These are phyloP conservation scores for Rhododendron ferrugineum DNA, from an alignment of 148 eudicot genomes.

Conservation along the genomic window DNA sequence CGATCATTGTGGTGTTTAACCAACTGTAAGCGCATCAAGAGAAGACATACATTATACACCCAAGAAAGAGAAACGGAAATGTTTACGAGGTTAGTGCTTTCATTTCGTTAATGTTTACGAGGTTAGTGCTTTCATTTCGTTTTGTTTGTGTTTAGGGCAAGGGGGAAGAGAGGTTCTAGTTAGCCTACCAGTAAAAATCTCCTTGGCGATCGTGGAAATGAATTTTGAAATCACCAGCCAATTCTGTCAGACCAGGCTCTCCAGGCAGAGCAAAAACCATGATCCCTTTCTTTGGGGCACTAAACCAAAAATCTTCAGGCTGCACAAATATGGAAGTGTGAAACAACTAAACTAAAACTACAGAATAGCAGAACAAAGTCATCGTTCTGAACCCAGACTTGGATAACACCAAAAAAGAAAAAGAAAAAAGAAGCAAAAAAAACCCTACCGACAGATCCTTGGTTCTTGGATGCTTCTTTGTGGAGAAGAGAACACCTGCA, in stretches of 20 bases:
- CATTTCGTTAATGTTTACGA: not conserved
- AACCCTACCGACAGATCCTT: slow-evolving; percentile 78
- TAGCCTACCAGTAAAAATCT: slow-evolving; percentile 86
- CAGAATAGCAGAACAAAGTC: not conserved
- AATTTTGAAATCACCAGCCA: slow-evolving; percentile 88
- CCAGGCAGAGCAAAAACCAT: slow-evolving; percentile 98
- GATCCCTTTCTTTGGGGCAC: slow-evolving; percentile 90
- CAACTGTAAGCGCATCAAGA: slow-evolving; percentile 49
- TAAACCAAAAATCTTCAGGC: slow-evolving; percentile 98
- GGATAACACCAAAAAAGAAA: not conserved
- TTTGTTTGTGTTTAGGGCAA: not conserved
- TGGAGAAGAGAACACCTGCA: slow-evolving; percentile 83
- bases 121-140: not conserved
- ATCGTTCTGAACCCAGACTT: not conserved
- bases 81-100: not conserved
- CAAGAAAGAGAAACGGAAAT: not conserved
- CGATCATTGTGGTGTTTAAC: slow-evolving; percentile 95
- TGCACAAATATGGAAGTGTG: slow-evolving; percentile 28
- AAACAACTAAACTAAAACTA: slow-evolving; percentile 2
- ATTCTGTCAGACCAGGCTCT: slow-evolving; percentile 92
- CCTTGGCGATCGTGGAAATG: slow-evolving; percentile 96
- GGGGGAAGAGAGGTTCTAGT: not conserved
- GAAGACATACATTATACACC: not conserved
- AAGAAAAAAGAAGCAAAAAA: not conserved
- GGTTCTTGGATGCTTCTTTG: slow-evolving; percentile 94